These are phyloP conservation scores for Eutypa lata DNA, from an alignment of 2,329 filamentous ascomycete genomes.

Conservation along the genomic window DNA sequence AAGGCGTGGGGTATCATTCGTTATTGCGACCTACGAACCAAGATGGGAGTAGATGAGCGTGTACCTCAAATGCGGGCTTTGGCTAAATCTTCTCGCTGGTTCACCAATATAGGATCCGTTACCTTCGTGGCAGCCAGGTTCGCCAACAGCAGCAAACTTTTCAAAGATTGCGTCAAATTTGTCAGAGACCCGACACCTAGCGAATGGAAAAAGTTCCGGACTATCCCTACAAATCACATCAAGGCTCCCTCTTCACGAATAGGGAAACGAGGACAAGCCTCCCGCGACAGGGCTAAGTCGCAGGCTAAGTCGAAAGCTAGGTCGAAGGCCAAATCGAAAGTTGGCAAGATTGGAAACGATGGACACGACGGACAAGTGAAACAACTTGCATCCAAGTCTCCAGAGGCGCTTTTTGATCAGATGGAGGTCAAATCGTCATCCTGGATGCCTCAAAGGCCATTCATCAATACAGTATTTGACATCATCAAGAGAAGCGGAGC, in stretches of 20 bases:
- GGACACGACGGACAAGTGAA: not conserved
- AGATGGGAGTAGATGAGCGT: slow-evolving; percentile 53
- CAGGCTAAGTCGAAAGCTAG: slow-evolving; percentile 12
- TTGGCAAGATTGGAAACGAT: slow-evolving; percentile 2
- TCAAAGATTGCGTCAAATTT: slow-evolving; percentile 61
- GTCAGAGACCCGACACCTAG: slow-evolving; percentile 52
- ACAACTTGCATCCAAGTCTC: slow-evolving; percentile 3
- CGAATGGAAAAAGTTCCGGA: slow-evolving; percentile 55
- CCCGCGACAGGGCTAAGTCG: slow-evolving; percentile 11
- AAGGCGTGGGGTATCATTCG: slow-evolving; percentile 58
- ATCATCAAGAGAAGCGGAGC: slow-evolving; percentile 29
- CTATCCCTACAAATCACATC: slow-evolving; percentile 41
- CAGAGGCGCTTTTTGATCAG: slow-evolving; percentile 3
- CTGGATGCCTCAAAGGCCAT: slow-evolving; percentile 32
- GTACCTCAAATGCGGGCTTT: slow-evolving; percentile 59
- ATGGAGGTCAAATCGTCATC: slow-evolving; percentile 15
- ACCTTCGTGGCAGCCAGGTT: slow-evolving; percentile 57
- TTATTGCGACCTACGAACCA: slow-evolving; percentile 54
- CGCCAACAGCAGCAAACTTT: slow-evolving; percentile 45
- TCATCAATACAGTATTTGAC: slow-evolving; percentile 30
- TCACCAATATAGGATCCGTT: slow-evolving; percentile 53
- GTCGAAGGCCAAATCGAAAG: slow-evolving; percentile 1
- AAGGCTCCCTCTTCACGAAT: slow-evolving; percentile 26
- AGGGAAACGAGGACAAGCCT: slow-evolving; percentile 25
- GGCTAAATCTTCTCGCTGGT: slow-evolving; percentile 56